A percentile compares a stretch with the other conserved stretches of the same genome.
These are phyloP conservation scores for Graphilbum sp. DNA, from an alignment of 2,329 filamentous ascomycete species.

Conservation along the genomic window DNA sequence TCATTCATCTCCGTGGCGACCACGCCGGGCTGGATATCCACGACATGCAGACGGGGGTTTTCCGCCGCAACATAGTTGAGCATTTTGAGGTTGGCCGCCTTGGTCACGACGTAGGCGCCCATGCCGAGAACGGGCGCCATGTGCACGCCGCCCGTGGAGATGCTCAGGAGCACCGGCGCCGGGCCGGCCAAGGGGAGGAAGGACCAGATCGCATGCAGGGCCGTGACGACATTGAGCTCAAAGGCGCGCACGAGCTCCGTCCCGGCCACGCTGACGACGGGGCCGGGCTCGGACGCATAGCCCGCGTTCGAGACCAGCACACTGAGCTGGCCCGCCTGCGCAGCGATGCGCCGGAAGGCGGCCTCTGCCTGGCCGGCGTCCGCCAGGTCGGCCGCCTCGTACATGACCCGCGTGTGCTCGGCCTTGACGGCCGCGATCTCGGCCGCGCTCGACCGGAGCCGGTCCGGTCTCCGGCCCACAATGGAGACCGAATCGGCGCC, in stretches of 20 bases:
- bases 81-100: constrained; percentile 19
- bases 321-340: constrained; percentile 5
- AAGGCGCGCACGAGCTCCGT: constrained; percentile 4
- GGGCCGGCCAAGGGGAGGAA: too few relatives aligned
- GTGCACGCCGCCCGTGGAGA: constrained; percentile 10
- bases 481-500: constrained; percentile 16
- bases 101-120: constrained; percentile 17
- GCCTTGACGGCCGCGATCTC: constrained; percentile 1
- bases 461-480: constrained; percentile 12
- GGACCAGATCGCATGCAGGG: constrained; percentile 13
- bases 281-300: constrained; percentile 1
- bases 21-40: constrained; percentile 24
- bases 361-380: constrained; percentile 1
- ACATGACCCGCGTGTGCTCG: constrained; percentile 1
- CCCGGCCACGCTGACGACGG: constrained; percentile 1
- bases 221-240: constrained; percentile 12
- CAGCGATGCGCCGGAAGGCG: constrained; percentile 3
- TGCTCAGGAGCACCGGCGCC: constrained; percentile 11
- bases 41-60: constrained; percentile 20
- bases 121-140: constrained; percentile 4
- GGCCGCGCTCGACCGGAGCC: constrained; percentile 8
- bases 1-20: constrained; percentile 19
- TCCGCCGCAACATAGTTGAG: constrained; percentile 18
- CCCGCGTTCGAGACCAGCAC: constrained; percentile 9
- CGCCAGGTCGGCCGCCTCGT: constrained; percentile 5